phyloP scores from a whole-genome alignment of 306 rosid genomes.

The Oemleria cerasiformis region DNA sequence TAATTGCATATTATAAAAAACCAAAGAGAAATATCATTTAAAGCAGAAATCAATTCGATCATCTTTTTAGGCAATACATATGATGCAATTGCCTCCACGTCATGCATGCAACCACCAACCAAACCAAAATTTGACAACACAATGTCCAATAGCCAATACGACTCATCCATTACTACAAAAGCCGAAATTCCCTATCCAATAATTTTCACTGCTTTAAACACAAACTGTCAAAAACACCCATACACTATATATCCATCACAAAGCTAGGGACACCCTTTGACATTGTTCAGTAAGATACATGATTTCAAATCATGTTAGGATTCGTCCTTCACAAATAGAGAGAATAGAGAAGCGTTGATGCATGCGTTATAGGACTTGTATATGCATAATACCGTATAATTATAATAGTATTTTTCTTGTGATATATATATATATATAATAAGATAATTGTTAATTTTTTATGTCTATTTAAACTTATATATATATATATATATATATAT shows the following conservation, averaged over 20 bases:
- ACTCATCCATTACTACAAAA: constrained; percentile 30
- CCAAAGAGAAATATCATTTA: constrained; percentile 14
- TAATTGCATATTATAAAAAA: neutral
- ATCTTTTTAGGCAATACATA: constrained; percentile 22
- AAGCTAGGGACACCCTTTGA: neutral
- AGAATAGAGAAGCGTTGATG: too few relatives aligned
- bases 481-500: too few relatives aligned
- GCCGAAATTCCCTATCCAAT: constrained; percentile 34
- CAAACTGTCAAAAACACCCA: neutral
- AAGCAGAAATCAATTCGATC: constrained; percentile 31
- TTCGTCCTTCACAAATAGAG: too few relatives aligned
- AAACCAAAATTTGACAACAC: constrained; percentile 36
- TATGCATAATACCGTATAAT: too few relatives aligned
- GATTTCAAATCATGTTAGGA: too few relatives aligned
- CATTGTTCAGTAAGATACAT: too few relatives aligned
- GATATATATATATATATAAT: too few relatives aligned
- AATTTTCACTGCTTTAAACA: constrained; percentile 20
- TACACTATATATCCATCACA: neutral
- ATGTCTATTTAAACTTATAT: too few relatives aligned
- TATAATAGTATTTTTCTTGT: too few relatives aligned
- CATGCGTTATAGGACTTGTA: too few relatives aligned
- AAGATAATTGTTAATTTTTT: too few relatives aligned
- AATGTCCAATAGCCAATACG: constrained; percentile 17
- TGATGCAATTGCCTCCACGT: constrained; percentile 67
- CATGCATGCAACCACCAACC: constrained; percentile 37